Evolutionary conservation across 495 filamentous ascomycete genomes (phyloP).

Genomic region (Aspergillus avenaceus): DNA sequence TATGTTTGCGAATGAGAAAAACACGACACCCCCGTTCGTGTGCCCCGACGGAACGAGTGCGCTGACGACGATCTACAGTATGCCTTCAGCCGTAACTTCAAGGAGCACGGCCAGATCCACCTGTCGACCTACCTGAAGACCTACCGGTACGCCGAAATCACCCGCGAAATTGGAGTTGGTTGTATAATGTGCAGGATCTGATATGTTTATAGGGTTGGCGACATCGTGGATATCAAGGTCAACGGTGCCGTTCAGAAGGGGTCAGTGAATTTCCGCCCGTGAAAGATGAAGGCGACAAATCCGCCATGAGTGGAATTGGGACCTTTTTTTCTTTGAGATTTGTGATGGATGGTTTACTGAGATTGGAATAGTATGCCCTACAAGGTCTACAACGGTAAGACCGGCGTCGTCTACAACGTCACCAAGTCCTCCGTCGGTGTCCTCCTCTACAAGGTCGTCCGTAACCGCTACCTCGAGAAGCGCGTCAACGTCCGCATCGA

Average conservation of each 20-base stretch:
- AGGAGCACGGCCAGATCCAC: slow-evolving; percentile 85
- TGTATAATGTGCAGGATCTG: slow-evolving; percentile 20
- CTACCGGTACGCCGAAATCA: slow-evolving; percentile 64
- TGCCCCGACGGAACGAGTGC: slow-evolving; percentile 10
- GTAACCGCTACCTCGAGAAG: slow-evolving; percentile 99
- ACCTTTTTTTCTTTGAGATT: slow-evolving; percentile 3
- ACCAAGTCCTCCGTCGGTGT: slow-evolving; percentile 94
- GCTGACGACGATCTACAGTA: slow-evolving; percentile 52
- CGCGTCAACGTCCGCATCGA: slow-evolving; percentile 97
- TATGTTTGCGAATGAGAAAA: slow-evolving; percentile 35
- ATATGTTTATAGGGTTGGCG: slow-evolving; percentile 70
- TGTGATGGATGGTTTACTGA: slow-evolving; percentile 24
- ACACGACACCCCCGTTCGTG: slow-evolving; percentile 5
- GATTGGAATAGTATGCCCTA: slow-evolving; percentile 77
- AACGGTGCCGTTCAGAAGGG: slow-evolving; percentile 99
- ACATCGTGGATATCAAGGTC: slow-evolving; percentile 93
- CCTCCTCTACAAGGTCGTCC: slow-evolving; percentile 97
- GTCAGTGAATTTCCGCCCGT: slow-evolving; percentile 50
- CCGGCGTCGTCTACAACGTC: slow-evolving; percentile 96
- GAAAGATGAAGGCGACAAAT: slow-evolving; percentile 12
- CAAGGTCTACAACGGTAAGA: slow-evolving; percentile 99
- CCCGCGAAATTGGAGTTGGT: slow-evolving; percentile 3
- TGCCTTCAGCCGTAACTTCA: slow-evolving; percentile 91
- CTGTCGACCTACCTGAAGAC: slow-evolving; percentile 86
- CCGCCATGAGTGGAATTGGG: slow-evolving; percentile 7